Percentiles rank a stretch among this genome's conserved stretches.
These are phyloP conservation scores for Geranomyces variabilis DNA, from an alignment of 192 early-diverging fungal genomes.

Conservation along the genomic window DNA sequence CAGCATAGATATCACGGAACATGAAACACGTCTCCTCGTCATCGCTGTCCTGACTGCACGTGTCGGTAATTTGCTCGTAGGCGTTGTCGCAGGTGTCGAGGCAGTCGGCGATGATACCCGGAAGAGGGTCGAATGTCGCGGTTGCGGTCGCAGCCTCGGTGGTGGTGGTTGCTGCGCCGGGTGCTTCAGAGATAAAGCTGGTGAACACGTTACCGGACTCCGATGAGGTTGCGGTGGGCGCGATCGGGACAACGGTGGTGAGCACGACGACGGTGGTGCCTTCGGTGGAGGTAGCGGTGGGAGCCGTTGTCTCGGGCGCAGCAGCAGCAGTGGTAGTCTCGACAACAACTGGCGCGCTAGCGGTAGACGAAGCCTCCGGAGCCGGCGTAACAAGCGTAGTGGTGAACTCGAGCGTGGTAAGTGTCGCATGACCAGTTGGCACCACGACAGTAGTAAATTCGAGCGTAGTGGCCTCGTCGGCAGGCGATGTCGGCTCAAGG, in stretches of 20 bases:
- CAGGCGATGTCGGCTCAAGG: neutral
- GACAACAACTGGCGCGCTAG: constrained; percentile 1
- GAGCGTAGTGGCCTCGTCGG: neutral
- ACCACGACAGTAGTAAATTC: neutral
- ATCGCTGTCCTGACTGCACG: neutral
- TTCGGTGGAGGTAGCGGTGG: neutral
- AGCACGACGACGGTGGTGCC: neutral
- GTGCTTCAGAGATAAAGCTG: neutral
- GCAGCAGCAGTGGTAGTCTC: neutral
- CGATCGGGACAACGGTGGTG: constrained; percentile 5
- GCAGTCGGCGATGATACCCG: constrained; percentile 1
- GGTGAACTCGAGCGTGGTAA: constrained; percentile 4
- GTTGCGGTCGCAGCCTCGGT: neutral
- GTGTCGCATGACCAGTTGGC: neutral
- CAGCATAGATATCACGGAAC: constrained; percentile 10
- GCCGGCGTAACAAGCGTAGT: neutral
- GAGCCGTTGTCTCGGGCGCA: neutral
- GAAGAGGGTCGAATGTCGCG: neutral
- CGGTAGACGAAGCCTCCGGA: neutral
- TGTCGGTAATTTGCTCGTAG: neutral
- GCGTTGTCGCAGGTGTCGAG: constrained; percentile 17
- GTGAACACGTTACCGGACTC: neutral
- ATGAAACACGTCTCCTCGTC: neutral
- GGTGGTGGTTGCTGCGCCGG: no score
- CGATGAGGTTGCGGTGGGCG: neutral